These are phyloP conservation scores for Phaeotremella fagi DNA, from an alignment of 768 basidiomycete species.

Conservation along the genomic window DNA sequence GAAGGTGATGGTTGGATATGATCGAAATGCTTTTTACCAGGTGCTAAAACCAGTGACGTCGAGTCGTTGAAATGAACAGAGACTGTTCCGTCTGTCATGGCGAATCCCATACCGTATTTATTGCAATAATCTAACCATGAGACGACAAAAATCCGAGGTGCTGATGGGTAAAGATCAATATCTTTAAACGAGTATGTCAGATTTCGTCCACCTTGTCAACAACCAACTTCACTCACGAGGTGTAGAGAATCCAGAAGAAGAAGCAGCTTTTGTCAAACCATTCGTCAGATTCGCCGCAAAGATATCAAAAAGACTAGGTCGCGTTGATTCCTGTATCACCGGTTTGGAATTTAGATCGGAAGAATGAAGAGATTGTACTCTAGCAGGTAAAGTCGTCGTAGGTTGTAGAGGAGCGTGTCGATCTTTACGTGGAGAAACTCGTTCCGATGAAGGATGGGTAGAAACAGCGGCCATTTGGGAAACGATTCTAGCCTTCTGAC, in stretches of 20 bases:
- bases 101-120: slow-evolving; percentile 99
- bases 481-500: slow-evolving; percentile 87
- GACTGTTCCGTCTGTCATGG: slow-evolving; percentile 87
- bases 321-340: neutral
- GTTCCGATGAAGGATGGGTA: slow-evolving; percentile 38
- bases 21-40: slow-evolving; percentile 84
- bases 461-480: slow-evolving; percentile 76
- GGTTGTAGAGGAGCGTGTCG: slow-evolving; percentile 5
- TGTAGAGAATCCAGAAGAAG: slow-evolving; percentile 13
- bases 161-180: slow-evolving; percentile 10
- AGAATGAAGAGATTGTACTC: slow-evolving; percentile 2
- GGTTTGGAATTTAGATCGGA: neutral
- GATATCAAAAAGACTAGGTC: slow-evolving; percentile 20
- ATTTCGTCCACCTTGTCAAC: neutral
- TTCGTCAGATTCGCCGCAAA: slow-evolving; percentile 21
- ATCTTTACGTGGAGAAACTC: slow-evolving; percentile 49
- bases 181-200: no score
- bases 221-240: slow-evolving; percentile 29
- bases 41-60: slow-evolving; percentile 74
- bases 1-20: slow-evolving; percentile 60
- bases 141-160: slow-evolving; percentile 80
- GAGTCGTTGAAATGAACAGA: slow-evolving; percentile 97
- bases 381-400: slow-evolving; percentile 6
- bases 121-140: slow-evolving; percentile 99
- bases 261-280: slow-evolving; percentile 15